Conservation (phyloP, 2,329 filamentous ascomycete species). For the Diaporthe vexans region DNA sequence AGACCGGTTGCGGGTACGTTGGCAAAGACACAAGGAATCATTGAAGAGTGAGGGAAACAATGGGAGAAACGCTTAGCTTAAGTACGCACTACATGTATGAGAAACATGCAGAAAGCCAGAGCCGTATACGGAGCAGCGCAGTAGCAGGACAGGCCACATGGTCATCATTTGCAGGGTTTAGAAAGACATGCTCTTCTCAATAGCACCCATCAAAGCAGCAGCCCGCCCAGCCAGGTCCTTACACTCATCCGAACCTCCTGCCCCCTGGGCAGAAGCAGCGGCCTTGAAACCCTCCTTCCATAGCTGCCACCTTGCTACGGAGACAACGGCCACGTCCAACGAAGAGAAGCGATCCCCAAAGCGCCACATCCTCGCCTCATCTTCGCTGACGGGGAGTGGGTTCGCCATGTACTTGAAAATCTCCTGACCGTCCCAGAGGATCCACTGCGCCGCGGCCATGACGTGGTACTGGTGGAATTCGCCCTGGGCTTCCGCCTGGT, state of each 20-base stretch:
- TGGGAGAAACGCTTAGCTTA: no score
- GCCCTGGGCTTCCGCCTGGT: background rate
- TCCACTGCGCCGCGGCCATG: conserved; percentile 15
- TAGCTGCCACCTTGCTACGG: conserved; percentile 10
- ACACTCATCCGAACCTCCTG: background rate
- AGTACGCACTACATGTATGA: no score
- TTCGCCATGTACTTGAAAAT: background rate
- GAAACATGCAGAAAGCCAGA: background rate
- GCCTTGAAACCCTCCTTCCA: conserved; percentile 3
- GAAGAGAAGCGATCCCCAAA: background rate
- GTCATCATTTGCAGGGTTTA: no score
- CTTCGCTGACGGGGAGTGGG: background rate
- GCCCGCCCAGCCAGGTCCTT: background rate
- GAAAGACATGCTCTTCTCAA: conserved; percentile 10
- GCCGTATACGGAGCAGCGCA: background rate
- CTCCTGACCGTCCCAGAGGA: background rate
- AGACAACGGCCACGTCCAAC: background rate
- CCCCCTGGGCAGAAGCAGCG: background rate
- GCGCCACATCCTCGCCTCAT: background rate
- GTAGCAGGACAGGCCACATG: background rate
- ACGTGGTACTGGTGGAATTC: conserved; percentile 2
- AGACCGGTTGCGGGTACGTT: no score
- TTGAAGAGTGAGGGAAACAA: no score
- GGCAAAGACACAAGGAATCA: no score
- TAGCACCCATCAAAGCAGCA: background rate